Percentiles rank a stretch among this genome's conserved stretches.
phyloP scores from a whole-genome alignment of 805 yeast species.

The Candida ipomoeae region DNA sequence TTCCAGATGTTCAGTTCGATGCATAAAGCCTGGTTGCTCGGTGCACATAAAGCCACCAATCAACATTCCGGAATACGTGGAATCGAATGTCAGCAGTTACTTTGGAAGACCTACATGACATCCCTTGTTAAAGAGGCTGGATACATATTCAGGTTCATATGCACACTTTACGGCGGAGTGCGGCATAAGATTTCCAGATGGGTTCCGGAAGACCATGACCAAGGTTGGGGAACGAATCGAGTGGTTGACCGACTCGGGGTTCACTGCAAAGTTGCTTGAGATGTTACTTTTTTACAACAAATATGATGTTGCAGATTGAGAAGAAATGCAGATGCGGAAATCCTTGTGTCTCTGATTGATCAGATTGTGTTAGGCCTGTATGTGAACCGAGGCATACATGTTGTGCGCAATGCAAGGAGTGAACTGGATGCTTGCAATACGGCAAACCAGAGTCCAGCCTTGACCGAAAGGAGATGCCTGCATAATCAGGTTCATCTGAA shows the following conservation, averaged over 20 bases:
- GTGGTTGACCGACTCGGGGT: background rate
- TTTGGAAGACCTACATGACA: background rate
- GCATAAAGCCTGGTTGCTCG: background rate
- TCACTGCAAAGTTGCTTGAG: background rate
- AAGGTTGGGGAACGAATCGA: background rate
- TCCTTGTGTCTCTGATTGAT: background rate
- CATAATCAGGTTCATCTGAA: conserved; percentile 3
- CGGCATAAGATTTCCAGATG: background rate
- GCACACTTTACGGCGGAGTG: background rate
- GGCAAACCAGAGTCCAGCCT: background rate
- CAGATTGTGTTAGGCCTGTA: conserved; percentile 2
- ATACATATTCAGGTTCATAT: background rate
- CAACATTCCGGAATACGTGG: background rate
- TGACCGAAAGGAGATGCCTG: background rate
- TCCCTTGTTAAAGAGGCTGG: background rate
- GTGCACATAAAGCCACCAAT: background rate
- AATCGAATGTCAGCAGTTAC: background rate
- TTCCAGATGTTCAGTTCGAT: background rate
- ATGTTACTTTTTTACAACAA: too few species aligned
- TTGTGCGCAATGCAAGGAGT: background rate
- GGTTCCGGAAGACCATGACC: background rate
- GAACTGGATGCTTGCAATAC: background rate
- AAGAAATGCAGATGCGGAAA: background rate
- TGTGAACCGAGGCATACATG: background rate
- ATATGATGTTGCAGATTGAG: background rate